Base-by-base conservation (phyloP, 352 stramenopile species). In the Globisporangium takayamanum region DNA sequence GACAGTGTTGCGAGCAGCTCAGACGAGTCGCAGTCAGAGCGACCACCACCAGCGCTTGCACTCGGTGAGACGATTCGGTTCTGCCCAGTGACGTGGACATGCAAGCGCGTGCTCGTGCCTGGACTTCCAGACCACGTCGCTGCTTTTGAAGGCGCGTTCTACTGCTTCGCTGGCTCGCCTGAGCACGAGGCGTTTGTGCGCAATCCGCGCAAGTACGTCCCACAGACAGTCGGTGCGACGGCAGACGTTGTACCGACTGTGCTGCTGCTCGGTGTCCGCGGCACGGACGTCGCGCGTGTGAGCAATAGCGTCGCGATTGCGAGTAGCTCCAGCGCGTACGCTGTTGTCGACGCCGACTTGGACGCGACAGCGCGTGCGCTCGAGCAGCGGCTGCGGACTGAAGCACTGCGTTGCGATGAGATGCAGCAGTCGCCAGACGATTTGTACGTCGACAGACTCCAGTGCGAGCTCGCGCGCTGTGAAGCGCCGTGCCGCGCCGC, bases 21-120 rank as follows among this genome's bases (percentile, higher is more conserved):
- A 18, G 20, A 25, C 7, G 44, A 49, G 2, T 20, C 18, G 20
- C 18, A 20, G 16, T 5, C 2, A 1, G 44, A 26, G 33, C 33
- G 1, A 39, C 6, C 33, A 12, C 6, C 60, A 33, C 33, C 22
- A 4, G 25, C 14, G n/a, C 12, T 25, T 8, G 25, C 54, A 2
- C 69, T 82, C 16, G 80, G 80, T 6, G 79, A 85, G 50, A 83
- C 72, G 22, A 76, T 60, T 3, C 78, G 68, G 10, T 92, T 81
- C 50, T 92, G 81, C 16, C 61, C 78, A 7, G 81, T 92, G 14
- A 70, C 76, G n/a, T 92, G 78, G 81, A 11, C 28, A 18, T 67
- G 54, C 0, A 76, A 73, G 50, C 52, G 59, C 0, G 11, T 71
- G 1, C 58, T 89, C 11, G 58, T 84, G 11, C 76, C 80, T 53